Evolutionary conservation across 2,329 filamentous ascomycete genomes (phyloP), one percentile per base, ranked within the genome.

Genomic region (Scedosporium minutisporum): DNA sequence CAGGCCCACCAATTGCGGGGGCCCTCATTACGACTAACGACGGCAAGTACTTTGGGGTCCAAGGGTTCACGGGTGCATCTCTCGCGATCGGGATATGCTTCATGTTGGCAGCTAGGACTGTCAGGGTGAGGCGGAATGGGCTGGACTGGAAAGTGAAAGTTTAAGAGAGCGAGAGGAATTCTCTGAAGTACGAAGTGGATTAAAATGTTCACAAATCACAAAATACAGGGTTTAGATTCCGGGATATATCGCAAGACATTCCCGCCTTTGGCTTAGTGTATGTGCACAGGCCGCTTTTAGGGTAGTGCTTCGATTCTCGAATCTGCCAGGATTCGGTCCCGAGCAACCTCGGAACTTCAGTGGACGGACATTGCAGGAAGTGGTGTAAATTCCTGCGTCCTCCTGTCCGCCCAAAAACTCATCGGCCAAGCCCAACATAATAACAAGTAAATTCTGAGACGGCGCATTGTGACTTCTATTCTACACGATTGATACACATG

Each of bases 1-100:
- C 77, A 0, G 82, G 81, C 0, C 78, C 80, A n/a, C 81, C 81
- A 0, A 78, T 83, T 23, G 78, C 78, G 0, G 82, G 81, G 0
- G 78, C 78, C 1, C 74, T 84, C 18, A 77, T 84, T 38, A 71
- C 75, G 1, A 72, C 72, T 0, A 65, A 69, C 27, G 74, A 69
- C 0, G 79, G 78, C 0, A 68, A 66, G 5, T 84, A 81, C 57
- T 66, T 68, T 6, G 80, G 78, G 1, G 80, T 81, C 6, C 80
- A 83, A 71, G 69, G 68, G 1, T 84, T 82, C 66, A 76, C 78
- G 0, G 81, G 78, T 0, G 67, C 68, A 0, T 74, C 72, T 23
- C 63, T 84, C 67, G 44, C 80, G 7, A 61, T 80, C 1, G 79
- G 80, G 0, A 71, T 69, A 33, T 68, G 65, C 0, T 74, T 80